phyloP scores from a whole-genome alignment of 768 basidiomycete species.

The Chiua virens region DNA sequence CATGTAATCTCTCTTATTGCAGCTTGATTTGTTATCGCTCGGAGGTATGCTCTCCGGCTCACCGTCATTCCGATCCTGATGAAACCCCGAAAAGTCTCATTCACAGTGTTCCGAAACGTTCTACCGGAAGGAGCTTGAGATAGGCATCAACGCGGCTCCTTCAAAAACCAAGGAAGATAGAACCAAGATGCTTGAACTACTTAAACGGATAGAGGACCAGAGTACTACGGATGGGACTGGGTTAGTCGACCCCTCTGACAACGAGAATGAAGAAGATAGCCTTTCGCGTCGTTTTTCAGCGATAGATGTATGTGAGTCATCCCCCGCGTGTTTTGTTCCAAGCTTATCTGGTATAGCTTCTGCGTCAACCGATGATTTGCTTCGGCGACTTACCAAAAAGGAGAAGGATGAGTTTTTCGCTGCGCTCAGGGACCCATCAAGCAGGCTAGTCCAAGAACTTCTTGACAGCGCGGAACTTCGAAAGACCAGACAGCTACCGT shows the following conservation, averaged over 20 bases:
- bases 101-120: slow-evolving; percentile 78
- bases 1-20: slow-evolving; percentile 81
- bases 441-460: slow-evolving; percentile 58
- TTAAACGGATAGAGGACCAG: slow-evolving; percentile 73
- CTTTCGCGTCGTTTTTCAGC: slow-evolving; percentile 51
- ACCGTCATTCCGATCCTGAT: background rate
- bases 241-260: slow-evolving; percentile 32
- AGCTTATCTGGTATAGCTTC: slow-evolving; percentile 41
- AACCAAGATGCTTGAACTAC: slow-evolving; percentile 63
- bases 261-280: slow-evolving; percentile 42
- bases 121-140: slow-evolving; percentile 72
- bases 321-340: background rate
- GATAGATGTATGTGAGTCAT: slow-evolving; percentile 60
- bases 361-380: slow-evolving; percentile 55
- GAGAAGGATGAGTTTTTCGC: slow-evolving; percentile 62
- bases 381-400: slow-evolving; percentile 57
- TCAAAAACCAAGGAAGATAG: slow-evolving; percentile 59
- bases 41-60: slow-evolving; percentile 43
- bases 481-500: slow-evolving; percentile 53
- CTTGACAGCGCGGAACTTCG: slow-evolving; percentile 57
- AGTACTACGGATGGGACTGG: slow-evolving; percentile 38
- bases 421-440: slow-evolving; percentile 59
- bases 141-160: slow-evolving; percentile 55
- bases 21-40: slow-evolving; percentile 78
- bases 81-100: slow-evolving; percentile 45